Evolutionary conservation across 768 basidiomycete genomes (phyloP), one percentile per base, ranked within the genome.

Genomic region (Rhizopogon vinicolor): DNA sequence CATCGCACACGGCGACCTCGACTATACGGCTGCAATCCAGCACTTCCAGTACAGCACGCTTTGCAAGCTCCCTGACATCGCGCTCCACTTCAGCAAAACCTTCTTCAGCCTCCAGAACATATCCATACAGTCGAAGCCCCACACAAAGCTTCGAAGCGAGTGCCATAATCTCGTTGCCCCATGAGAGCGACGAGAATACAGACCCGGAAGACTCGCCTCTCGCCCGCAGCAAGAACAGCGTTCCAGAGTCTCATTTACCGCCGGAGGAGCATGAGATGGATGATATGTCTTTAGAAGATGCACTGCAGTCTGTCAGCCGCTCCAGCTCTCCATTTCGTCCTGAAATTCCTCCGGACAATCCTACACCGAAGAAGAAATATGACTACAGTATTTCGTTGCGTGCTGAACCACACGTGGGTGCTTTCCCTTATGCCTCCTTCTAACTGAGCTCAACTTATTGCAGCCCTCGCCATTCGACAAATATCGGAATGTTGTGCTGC

Each of bases 391-490:
- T 80, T 49, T 81, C 81, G 60, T 68, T 89, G 31, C 80, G 77
- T 48, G 78, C 86, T 5, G 86, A 88, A 58, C 73, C 80, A 43
- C 80, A 83, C 74, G 87, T 82, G 59, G 43, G 75, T 67, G 31
- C 43, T 42, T 44, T 44, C 31, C 39, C 18, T 49, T 50, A n/a
- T 58, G n/a, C 37, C 37, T 25, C 31, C 56, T 44, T 14, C 29
- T n/a, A 45, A 42, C n/a, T 14, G 19, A 22, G 42, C 37, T 52
- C 51, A 28, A 2, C 3, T n/a, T 22, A n/a, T 14, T 52, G 41
- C 55, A 89, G 86, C 70, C 75, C 12, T 86, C 86, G 12, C 83
- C 85, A 12, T 75, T 78, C 41, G 78, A 84, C 58, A 86, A 80
- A 58, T 84, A 78, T 65, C 82, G 83, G 9, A 84, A 88, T 62